These are phyloP conservation scores for Boletus coccyginus DNA, from an alignment of 768 basidiomycete genomes.

Conservation along the genomic window DNA sequence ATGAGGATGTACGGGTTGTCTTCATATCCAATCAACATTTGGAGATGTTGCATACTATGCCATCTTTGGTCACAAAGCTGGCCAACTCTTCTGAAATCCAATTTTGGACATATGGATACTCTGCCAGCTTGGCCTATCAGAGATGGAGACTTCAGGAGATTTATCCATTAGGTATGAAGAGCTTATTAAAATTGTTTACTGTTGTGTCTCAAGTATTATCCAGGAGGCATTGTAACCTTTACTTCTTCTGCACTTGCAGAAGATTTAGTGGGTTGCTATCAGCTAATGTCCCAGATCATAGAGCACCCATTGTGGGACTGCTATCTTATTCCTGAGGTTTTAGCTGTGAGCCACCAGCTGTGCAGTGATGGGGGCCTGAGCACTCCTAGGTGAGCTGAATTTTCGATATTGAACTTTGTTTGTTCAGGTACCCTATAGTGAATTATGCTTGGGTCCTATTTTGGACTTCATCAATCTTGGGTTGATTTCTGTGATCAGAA, in stretches of 20 bases:
- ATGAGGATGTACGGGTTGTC: conserved; percentile 46
- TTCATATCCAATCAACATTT: conserved; percentile 67
- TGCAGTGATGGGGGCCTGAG: background rate
- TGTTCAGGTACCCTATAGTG: conserved; percentile 1
- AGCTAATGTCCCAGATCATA: conserved; percentile 48
- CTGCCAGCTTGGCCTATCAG: conserved; percentile 46
- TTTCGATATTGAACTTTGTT: background rate
- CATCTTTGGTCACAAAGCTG: conserved; percentile 47
- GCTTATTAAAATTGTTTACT: background rate
- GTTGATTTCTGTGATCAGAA: conserved; percentile 48
- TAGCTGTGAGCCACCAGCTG: conserved; percentile 43
- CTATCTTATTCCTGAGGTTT: conserved; percentile 61
- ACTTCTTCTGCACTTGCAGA: conserved; percentile 58
- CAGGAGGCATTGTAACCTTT: conserved; percentile 75
- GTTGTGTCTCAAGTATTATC: background rate
- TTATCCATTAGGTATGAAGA: conserved; percentile 58
- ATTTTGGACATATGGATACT: conserved; percentile 70
- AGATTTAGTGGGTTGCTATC: conserved; percentile 46
- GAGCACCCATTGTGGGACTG: conserved; percentile 68
- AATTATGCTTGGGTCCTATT: conserved; percentile 19
- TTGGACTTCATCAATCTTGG: conserved; percentile 48
- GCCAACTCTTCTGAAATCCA: conserved; percentile 44
- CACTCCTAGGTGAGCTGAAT: conserved; percentile 10
- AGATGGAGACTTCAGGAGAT: conserved; percentile 66
- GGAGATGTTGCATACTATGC: conserved; percentile 45